Base-by-base conservation (phyloP, 1,139 yeast genomes). In the Kurtzmaniella quercitrusa region DNA sequence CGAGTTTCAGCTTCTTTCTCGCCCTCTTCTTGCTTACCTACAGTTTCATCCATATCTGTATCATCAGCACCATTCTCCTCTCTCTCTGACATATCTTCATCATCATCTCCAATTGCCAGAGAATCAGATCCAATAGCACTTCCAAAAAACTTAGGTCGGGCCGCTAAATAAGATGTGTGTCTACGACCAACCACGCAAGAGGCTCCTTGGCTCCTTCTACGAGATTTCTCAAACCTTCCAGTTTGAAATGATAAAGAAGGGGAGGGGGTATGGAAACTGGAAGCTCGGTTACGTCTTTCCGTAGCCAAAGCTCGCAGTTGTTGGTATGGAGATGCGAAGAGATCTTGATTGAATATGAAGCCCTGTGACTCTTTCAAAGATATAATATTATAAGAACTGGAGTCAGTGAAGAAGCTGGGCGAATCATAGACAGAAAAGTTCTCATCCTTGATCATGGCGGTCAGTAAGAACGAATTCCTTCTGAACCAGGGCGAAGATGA, bases 321-420 rank as follows among this genome's bases (percentile, higher is more conserved):
- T 50, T 80, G 85, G 54, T 77, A 80, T 7, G 82, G 78, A 7
- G 82, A 71, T 8, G 86, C 88, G 68, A 83, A 84, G 45, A 84
- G 63, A 52, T 82, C 88, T 52, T 82, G 88, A 59, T 84, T 84
- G 74, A 87, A 84, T 16, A 78, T 64, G 53, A 84, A 84, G 5
- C 93, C 93, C 56, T 84, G 91, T 39, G 82, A 72, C 55, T 83
- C 88, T 40, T 73, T 74, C 32, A 84, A 64, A 30, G 80, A 74
- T 38, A 74, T 68, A 14, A 71, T 66, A 44, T 63, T 68, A 47
- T 65, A 67, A 38, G 62, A 59, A 5, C 66, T 50, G 18, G 61
- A 45, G 17, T 64, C 67, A 14, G 60, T 54, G 42, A 58, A 59
- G 49, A 62, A 66, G 40, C 59, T 61, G 46, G 61, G 66, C 33